Base-by-base conservation (phyloP, 768 basidiomycete species). In the Russula brevipes region DNA sequence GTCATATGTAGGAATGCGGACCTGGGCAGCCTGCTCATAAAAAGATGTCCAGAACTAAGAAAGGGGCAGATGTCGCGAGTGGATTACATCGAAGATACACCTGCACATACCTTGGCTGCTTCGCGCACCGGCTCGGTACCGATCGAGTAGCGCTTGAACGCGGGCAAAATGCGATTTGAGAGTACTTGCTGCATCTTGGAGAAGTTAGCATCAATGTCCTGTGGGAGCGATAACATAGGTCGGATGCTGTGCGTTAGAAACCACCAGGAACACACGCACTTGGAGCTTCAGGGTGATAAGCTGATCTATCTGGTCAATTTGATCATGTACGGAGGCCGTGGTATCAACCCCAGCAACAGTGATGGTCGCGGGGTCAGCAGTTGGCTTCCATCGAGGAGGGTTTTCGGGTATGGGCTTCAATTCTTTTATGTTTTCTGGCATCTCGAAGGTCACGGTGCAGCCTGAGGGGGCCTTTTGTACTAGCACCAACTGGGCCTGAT, bases 251-350 rank as follows among this genome's bases (percentile, higher is more conserved):
- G 51, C 35, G 14, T 17, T 46, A 16, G 60, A 61, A 39, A 61
- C 45, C 53, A 63, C 47, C 30, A 52, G 14, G 45, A 35, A 51
- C 60, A 59, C 60, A 59, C 7, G 73, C 59, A 88, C 92, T 82
- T 95, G 94, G 11, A 98, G 79, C 68, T 94, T 88, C 57, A 94
- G 81, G 9, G 95, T 94, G 65, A 96, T 95, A 70, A 95, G 80
- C 72, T 97, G 95, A 74, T 98, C 95, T 61, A 97, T 92, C 74
- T 95, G 91, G 70, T 96, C 93, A 58, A 94, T 88, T 76, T 97
- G 94, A 70, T 88, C 92, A 63, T 81, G 81, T 31, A 85, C 77
- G 24, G 88, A 79, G 30, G 88, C 87, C 10, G 76, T 78, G 0
- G 81, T 82, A 69, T 93, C 88, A 42, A 93, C 78, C 0, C 91